Conservation (phyloP, 352 stramenopile species). For the Pythium grandisporangium region DNA sequence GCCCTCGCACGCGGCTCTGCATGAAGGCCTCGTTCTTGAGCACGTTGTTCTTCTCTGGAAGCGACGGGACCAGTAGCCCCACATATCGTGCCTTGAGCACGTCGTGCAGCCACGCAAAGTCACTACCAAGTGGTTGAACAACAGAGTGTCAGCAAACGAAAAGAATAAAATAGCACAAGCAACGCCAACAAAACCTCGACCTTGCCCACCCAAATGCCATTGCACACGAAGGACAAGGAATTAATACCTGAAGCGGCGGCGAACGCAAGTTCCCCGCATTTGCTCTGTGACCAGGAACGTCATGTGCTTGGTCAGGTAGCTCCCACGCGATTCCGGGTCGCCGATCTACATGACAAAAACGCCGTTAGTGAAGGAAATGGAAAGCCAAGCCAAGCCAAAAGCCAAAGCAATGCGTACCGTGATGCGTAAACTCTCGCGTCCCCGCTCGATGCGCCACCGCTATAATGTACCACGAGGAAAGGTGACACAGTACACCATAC, state of each 20-base stretch:
- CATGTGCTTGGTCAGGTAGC: slow-evolving; percentile 69
- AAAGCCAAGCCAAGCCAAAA: no score
- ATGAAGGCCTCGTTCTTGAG: slow-evolving; percentile 48
- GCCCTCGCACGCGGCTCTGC: slow-evolving; percentile 42
- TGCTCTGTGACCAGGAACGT: slow-evolving; percentile 43
- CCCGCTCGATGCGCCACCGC: slow-evolving; percentile 11
- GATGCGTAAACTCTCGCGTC: slow-evolving; percentile 3
- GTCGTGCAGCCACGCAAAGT: slow-evolving; percentile 66
- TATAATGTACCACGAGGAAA: neutral
- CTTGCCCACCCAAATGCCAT: neutral
- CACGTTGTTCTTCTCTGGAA: slow-evolving; percentile 52
- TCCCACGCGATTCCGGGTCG: slow-evolving; percentile 40
- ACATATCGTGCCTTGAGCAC: slow-evolving; percentile 52
- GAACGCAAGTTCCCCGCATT: slow-evolving; percentile 18
- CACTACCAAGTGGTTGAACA: slow-evolving; percentile 10
- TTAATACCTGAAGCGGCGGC: slow-evolving; percentile 43
- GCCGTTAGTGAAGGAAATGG: no score
- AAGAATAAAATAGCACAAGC: no score
- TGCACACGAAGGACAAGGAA: neutral
- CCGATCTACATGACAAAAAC: slow-evolving; percentile 34
- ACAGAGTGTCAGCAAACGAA: neutral
- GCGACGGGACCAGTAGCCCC: slow-evolving; percentile 51
- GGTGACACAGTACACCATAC: no score
- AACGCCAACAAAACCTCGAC: neutral
- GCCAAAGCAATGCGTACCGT: no score